phyloP scores from a whole-genome alignment of 371 early-diverging fungal species.

The Mortierella sp. region DNA sequence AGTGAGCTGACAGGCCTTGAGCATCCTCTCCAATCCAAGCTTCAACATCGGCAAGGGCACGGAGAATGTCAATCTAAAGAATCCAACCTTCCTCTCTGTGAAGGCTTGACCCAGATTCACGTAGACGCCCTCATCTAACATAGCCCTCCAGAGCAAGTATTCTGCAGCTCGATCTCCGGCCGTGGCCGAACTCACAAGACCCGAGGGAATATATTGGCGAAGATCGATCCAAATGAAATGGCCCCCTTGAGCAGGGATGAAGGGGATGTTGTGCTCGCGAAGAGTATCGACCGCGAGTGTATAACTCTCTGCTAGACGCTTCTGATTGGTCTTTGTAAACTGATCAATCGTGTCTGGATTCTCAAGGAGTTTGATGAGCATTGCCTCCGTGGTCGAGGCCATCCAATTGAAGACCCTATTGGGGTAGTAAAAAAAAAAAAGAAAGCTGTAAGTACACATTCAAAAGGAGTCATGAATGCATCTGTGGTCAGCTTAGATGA shows the following conservation, averaged over 20 bases:
- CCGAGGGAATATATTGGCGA: conserved; percentile 31
- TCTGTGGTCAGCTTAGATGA: background rate
- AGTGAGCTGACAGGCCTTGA: conserved; percentile 23
- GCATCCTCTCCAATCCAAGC: conserved; percentile 61
- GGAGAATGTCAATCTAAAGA: conserved; percentile 74
- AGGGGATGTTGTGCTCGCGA: conserved; percentile 59
- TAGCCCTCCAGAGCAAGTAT: conserved; percentile 50
- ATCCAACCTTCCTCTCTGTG: conserved; percentile 64
- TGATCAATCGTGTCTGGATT: conserved; percentile 69
- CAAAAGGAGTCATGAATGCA: background rate
- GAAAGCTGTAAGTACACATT: too few species aligned
- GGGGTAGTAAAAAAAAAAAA: background rate
- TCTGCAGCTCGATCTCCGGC: conserved; percentile 53
- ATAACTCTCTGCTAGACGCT: conserved; percentile 66
- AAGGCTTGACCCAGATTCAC: conserved; percentile 75
- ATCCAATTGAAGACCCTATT: conserved; percentile 65
- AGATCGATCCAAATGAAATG: conserved; percentile 77
- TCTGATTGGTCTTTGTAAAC: conserved; percentile 67
- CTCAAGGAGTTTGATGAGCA: conserved; percentile 64
- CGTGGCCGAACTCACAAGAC: conserved; percentile 15
- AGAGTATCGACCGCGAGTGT: conserved; percentile 55
- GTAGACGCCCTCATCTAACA: conserved; percentile 68
- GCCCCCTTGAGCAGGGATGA: conserved; percentile 70
- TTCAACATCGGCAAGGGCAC: conserved; percentile 56
- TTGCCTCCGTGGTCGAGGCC: conserved; percentile 64